A percentile compares a stretch with the other conserved stretches of the same genome.
phyloP scores from a whole-genome alignment of 1,284 basidiomycete genomes.

The Apiotrichum akiyoshidainum region DNA sequence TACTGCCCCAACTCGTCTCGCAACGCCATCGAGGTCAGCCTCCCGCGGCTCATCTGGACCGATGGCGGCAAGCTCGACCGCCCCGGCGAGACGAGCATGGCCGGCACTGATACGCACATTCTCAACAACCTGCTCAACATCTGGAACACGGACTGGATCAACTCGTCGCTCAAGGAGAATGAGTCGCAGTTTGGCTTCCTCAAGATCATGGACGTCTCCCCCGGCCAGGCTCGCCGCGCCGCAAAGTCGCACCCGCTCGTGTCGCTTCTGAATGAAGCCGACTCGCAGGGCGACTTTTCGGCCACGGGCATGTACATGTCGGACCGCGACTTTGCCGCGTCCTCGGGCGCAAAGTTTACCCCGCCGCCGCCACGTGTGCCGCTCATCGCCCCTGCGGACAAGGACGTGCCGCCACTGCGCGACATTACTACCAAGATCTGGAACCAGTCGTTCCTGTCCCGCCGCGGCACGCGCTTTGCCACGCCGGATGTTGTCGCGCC shows the following conservation, averaged over 20 bases:
- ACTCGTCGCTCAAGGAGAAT: slow-evolving; percentile 64
- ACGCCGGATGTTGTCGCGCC: slow-evolving; percentile 81
- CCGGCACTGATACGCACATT: slow-evolving; percentile 61
- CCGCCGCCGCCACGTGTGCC: slow-evolving; percentile 50
- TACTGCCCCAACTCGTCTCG: slow-evolving; percentile 71
- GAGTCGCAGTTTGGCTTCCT: slow-evolving; percentile 68
- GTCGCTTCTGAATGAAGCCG: slow-evolving; percentile 21
- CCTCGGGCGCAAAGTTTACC: slow-evolving; percentile 36
- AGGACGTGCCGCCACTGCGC: slow-evolving; percentile 34
- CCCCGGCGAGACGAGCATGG: slow-evolving; percentile 60
- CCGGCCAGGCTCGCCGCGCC: slow-evolving; percentile 60
- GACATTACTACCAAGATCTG: slow-evolving; percentile 65
- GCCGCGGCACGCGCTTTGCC: slow-evolving; percentile 74
- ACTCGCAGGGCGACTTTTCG: slow-evolving; percentile 17
- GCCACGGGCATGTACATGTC: slow-evolving; percentile 42
- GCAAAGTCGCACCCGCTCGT: slow-evolving; percentile 51
- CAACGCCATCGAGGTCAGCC: slow-evolving; percentile 74
- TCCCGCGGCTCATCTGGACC: slow-evolving; percentile 75
- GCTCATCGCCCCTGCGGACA: slow-evolving; percentile 8
- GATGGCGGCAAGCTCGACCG: slow-evolving; percentile 73
- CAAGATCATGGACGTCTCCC: slow-evolving; percentile 62
- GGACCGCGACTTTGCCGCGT: slow-evolving; percentile 61
- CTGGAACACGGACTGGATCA: slow-evolving; percentile 80
- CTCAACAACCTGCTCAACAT: slow-evolving; percentile 79
- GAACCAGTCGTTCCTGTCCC: slow-evolving; percentile 73